Base-by-base conservation (phyloP, 2,329 filamentous ascomycete species). In the Byssoonygena ceratinophila region DNA sequence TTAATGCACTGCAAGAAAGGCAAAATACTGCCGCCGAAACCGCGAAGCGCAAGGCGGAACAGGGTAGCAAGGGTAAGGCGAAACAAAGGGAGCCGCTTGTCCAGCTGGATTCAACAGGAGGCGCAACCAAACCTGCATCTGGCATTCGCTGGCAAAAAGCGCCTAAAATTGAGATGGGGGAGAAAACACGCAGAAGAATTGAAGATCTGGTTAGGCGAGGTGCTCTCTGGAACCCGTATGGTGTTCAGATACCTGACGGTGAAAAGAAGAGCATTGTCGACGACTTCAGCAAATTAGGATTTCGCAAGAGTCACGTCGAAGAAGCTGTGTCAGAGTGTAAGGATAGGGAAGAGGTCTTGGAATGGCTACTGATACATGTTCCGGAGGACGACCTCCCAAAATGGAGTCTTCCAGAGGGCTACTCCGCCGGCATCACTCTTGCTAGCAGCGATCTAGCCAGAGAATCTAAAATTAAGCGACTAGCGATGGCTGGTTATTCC, bases 281-380 rank as follows among this genome's bases (percentile, higher is more conserved):
- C 14, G 87, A 94, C 61, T 77, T 97, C 32, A 76, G 76, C 20
- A 78, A 75, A n/a, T 76, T 94, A 47, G 90, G 88, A 0, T 98
- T 98, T 67, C 82, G 91, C n/a, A 77, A 76, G 61, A 94, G 85
- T 61, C 92, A 98, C 64, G 80, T 90, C 37, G 82, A 94, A 63
- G 92, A 98, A 70, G 91, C 92, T 7, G 80, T 86, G 0, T 81
- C 81, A 41, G 82, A 90, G 61, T 96, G 90, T 72, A 94, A 91
- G 67, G 89, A 95, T 65, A 79, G 85, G 27, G 90, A 96, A 65
- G 92, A 98, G 69, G 84, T 88, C 14, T 76, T 98, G 1, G 91
- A 97, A 66, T 98, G 92, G 92, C 77, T 98, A 14, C 77, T 98
- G 46, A 90, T 97, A 48, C 91, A 98, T 68, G 89, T 98, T 1